Percentiles rank a stretch among this genome's conserved stretches.
phyloP scores from a whole-genome alignment of 176 grass and related monocot genomes.

The Phoenix dactylifera region DNA sequence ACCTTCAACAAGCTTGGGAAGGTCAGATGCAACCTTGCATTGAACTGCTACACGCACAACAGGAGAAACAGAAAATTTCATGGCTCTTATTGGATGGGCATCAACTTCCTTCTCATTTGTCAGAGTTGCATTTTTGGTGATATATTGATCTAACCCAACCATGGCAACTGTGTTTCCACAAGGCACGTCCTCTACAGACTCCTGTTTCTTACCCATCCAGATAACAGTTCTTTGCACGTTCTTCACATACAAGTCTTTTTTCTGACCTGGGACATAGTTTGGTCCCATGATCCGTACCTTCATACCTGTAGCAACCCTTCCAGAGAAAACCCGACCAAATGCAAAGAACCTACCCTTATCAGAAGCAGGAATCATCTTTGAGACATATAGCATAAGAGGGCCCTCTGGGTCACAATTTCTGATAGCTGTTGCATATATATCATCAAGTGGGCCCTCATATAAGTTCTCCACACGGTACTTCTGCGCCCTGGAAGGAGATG shows the following conservation, averaged over 20 bases:
- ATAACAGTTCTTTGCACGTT: constrained; percentile 2
- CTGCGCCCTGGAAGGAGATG: no score
- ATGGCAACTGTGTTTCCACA: constrained; percentile 3
- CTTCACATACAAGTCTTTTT: not conserved
- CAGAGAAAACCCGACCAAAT: no score
- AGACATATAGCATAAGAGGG: not conserved
- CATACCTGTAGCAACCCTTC: no score
- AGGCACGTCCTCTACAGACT: constrained; percentile 12
- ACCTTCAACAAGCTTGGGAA: constrained; percentile 5
- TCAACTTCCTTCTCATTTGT: no score
- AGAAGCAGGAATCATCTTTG: constrained; percentile 4
- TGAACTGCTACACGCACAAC: constrained; percentile 2
- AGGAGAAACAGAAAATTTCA: constrained; percentile 3
- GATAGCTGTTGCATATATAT: constrained; percentile 3
- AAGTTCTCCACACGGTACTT: no score
- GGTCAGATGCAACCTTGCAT: constrained; percentile 4
- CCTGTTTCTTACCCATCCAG: constrained; percentile 17
- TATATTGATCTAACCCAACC: constrained; percentile 3
- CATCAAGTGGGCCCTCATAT: no score
- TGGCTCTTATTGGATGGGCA: not conserved
- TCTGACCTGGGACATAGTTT: no score
- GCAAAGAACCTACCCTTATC: constrained; percentile 2
- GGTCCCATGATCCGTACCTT: no score
- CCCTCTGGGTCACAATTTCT: constrained; percentile 4
- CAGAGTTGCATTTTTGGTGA: constrained; percentile 3